Evolutionary conservation across 371 early-diverging fungal species (phyloP).

Genomic region (Rhizopus arrhizus): DNA sequence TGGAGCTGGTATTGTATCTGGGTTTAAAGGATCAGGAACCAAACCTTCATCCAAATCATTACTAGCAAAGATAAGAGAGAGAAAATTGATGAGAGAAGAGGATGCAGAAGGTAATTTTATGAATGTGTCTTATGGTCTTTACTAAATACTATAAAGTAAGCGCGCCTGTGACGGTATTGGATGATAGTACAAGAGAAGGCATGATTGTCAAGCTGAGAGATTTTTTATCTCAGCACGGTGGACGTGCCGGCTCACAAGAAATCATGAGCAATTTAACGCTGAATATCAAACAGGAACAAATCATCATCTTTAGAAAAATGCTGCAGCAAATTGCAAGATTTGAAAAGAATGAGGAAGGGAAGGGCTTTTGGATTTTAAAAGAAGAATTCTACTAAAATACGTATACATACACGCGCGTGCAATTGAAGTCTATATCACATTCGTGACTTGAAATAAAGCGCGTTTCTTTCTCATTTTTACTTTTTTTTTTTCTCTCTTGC

Average conservation of each 20-base stretch:
- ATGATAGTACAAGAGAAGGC: constrained; percentile 35
- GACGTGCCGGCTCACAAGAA: constrained; percentile 51
- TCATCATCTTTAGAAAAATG: constrained; percentile 66
- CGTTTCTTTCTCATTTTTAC: not conserved
- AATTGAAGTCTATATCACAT: not conserved
- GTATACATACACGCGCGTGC: not conserved
- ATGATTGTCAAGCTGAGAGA: constrained; percentile 61
- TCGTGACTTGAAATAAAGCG: not conserved
- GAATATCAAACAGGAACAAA: constrained; percentile 51
- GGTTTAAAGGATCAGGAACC: constrained; percentile 32
- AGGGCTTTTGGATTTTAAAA: constrained; percentile 59
- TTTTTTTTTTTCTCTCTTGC: constrained; percentile 1
- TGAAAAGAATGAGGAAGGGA: constrained; percentile 38
- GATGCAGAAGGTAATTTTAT: constrained; percentile 4
- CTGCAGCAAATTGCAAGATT: constrained; percentile 65
- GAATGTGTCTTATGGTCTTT: not conserved
- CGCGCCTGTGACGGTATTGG: constrained; percentile 22
- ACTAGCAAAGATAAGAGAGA: constrained; percentile 53
- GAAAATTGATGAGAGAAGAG: constrained; percentile 41
- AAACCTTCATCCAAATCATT: constrained; percentile 36
- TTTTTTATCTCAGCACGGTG: constrained; percentile 47
- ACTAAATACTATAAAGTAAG: not conserved
- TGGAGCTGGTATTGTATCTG: constrained; percentile 46
- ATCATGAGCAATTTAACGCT: constrained; percentile 55
- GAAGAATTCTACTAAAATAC: constrained; percentile 44